Base-by-base conservation (phyloP, 768 basidiomycete species). In the Obba rivulosa region DNA sequence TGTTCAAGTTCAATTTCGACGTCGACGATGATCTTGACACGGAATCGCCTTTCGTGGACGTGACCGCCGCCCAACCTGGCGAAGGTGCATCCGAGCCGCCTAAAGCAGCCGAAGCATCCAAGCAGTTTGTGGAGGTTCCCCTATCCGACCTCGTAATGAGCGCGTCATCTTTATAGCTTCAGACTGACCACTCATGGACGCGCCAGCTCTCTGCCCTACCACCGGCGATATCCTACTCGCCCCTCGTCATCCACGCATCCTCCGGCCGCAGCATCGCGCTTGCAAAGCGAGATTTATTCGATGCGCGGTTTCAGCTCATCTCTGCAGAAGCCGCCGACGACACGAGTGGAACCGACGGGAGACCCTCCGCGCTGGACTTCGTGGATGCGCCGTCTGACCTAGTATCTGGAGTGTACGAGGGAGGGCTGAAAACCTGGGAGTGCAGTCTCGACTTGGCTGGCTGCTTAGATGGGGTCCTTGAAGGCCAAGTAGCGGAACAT, bases 401-500 rank as follows among this genome's bases (percentile, higher is more conserved):
- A 13, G 80, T 97, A 3, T 87, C 92, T 2, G 85, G 92, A 1
- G 75, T 92, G 0, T 98, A 99, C 56, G 95, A 99, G 68, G 95
- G 95, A 18, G 95, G 95, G 4, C 64, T 98, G 44, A 97, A 98
- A 67, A 97, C 93, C 2, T 99, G 95, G 95, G 95, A 99, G 64
- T 95, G 92, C 56, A 87, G 89, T 41, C 66, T 93, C 13, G 95
- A 98, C 64, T 72, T 98, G 2, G 88, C 87, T 0, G 73, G 79
- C 28, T 85, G 83, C 56, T 69, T 89, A 11, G 69, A 74, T 46
- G 57, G 65, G 18, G 72, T 39, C 57, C 23, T 55, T 23, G 46
- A 60, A 17, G 56, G 56, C 23, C 44, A 49, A 4, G 41, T 57
- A 23, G 61, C 59, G 31, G 59, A 68, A 38, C 46, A 50, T 21